A percentile compares a stretch with the other conserved stretches of the same genome.
phyloP scores from a whole-genome alignment of 768 basidiomycete genomes.

The Russula ochroleuca region DNA sequence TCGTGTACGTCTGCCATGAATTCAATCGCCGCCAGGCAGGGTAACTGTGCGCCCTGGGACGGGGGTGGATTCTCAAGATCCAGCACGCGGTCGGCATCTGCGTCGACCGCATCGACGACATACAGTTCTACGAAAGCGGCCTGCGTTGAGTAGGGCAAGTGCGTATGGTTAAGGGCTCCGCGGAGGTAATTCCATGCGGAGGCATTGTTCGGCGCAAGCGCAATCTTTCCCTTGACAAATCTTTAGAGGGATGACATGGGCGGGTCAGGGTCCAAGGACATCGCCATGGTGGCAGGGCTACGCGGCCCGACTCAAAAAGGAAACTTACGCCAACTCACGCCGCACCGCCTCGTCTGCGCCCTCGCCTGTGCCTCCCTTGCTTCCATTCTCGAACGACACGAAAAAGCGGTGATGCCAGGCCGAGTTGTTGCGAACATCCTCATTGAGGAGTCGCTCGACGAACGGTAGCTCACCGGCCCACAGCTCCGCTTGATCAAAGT shows the following conservation, averaged over 20 bases:
- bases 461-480: conserved; percentile 77
- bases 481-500: conserved; percentile 68
- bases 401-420: conserved; percentile 98
- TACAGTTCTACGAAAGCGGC: conserved; percentile 63
- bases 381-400: conserved; percentile 67
- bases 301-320: conserved; percentile 3
- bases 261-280: conserved; percentile 9
- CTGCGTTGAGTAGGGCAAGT: conserved; percentile 53
- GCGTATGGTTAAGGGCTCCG: conserved; percentile 64
- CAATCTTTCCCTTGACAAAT: conserved; percentile 78
- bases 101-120: conserved; percentile 36
- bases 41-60: conserved; percentile 59
- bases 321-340: conserved; percentile 71
- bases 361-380: conserved; percentile 58
- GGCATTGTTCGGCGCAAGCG: conserved; percentile 84
- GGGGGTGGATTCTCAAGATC: conserved; percentile 77
- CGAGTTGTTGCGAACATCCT: conserved; percentile 91
- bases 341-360: conserved; percentile 49
- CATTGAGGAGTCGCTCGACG: conserved; percentile 59
- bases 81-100: conserved; percentile 43
- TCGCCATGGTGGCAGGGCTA: conserved; percentile 1
- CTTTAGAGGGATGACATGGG: conserved; percentile 37
- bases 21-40: conserved; percentile 76
- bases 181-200: conserved; percentile 98
- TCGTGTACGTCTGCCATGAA: conserved; percentile 79